Evolutionary conservation across 441 rosid genomes (phyloP).

Genomic region (Daphne laureola): DNA sequence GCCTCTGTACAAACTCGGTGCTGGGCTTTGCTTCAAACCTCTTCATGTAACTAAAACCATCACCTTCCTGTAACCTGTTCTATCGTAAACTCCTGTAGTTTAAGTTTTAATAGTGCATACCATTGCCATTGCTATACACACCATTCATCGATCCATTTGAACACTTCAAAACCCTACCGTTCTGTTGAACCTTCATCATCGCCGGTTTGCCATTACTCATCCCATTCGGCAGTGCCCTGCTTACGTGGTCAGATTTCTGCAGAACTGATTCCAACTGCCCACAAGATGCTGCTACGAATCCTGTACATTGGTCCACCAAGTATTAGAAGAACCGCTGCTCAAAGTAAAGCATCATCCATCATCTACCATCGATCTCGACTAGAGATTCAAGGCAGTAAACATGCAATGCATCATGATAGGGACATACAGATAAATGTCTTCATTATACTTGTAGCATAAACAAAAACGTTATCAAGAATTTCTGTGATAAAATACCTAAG

Average conservation of each 20-base stretch:
- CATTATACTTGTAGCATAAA: neutral
- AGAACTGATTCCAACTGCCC: constrained; percentile 52
- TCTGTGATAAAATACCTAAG: constrained; percentile 35
- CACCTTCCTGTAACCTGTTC: too few relatives aligned
- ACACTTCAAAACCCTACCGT: constrained; percentile 32
- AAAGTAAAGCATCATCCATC: too few relatives aligned
- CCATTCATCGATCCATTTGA: constrained; percentile 33
- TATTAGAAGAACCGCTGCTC: too few relatives aligned
- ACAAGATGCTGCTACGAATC: constrained; percentile 80
- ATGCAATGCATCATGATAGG: too few relatives aligned
- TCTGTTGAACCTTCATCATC: constrained; percentile 32
- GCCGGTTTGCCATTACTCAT: constrained; percentile 37
- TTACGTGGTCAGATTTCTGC: constrained; percentile 24
- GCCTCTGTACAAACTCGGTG: too few relatives aligned
- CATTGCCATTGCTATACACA: constrained; percentile 62
- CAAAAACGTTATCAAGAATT: neutral
- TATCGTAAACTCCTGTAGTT: too few relatives aligned
- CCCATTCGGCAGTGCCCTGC: constrained; percentile 29
- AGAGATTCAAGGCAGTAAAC: too few relatives aligned
- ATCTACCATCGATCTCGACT: too few relatives aligned
- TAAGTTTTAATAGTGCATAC: constrained; percentile 35
- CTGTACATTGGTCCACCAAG: constrained; percentile 24
- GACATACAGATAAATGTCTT: too few relatives aligned
- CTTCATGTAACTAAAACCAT: too few relatives aligned
- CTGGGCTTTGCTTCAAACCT: too few relatives aligned